Base-by-base conservation (phyloP, 73 alveolate species). In the Symbiodinium pilosum region DNA sequence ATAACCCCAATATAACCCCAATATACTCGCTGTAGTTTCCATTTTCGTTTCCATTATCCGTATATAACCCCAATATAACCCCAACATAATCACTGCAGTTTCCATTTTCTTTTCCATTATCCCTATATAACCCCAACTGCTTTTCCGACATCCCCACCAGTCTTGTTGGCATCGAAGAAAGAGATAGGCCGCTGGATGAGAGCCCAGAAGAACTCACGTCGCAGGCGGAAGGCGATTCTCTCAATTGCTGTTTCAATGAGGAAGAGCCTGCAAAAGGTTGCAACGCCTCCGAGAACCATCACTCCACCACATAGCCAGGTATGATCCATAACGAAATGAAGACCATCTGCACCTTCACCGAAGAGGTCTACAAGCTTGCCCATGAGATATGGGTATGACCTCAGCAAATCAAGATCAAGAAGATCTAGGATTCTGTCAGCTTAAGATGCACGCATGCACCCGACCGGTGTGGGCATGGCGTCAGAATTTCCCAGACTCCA, bases 331-430 rank as follows among this genome's bases (percentile, higher is more conserved):
- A 93, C 93, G 40, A 93, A 93, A 16, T 81, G 99, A 59, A 93
- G 83, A 20, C 99, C 99, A 3, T 11, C 93, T 3, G 56, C 93
- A 30, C 86, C 86, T 24, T 83, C 56, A 41, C 99, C 99, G 34
- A 93, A 93, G 69, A 93, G 87, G 34, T 93, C 99, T 71, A 93
- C 93, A n/a, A 93, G 69, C n/a, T 73, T 81, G 4, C 99, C 99
- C 86, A 83, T 54, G 14, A 93, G 71, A 56, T 52, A 81, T 12
- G 99, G 99, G 77, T 75, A 93, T 21, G 99, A 75, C 93, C 91
- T 83, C 3, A 56, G 83, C 8, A 28, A 30, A n/a, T 16, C 56
- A 34, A 30, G 54, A 81, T 18, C 34, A 81, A 32, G 38, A 16
- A 9, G 14, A 18, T 54, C 16, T 30, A n/a, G n/a, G n/a, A n/a